Conservation (phyloP, 768 basidiomycete species). For the Collybia sordida region DNA sequence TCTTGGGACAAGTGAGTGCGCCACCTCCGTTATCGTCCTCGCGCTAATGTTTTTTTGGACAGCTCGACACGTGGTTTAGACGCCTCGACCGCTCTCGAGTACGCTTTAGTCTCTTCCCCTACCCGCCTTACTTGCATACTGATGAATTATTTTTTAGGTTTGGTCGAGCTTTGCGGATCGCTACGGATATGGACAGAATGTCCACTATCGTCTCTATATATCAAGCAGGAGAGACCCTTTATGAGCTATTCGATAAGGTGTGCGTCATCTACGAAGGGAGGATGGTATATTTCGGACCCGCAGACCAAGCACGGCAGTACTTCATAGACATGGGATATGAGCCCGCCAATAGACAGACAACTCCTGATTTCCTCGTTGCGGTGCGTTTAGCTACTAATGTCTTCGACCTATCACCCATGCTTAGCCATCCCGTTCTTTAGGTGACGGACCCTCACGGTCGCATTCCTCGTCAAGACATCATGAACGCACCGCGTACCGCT, state of each 20-base stretch:
- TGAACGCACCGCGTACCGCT: constrained; percentile 40
- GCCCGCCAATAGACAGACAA: constrained; percentile 61
- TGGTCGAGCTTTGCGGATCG: constrained; percentile 61
- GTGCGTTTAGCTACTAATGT: no score
- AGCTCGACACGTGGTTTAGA: constrained; percentile 69
- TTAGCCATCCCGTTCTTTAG: background rate
- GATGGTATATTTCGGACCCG: constrained; percentile 77
- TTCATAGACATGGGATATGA: constrained; percentile 70
- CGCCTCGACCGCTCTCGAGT: constrained; percentile 70
- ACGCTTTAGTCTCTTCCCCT: background rate
- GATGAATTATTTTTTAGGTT: constrained; percentile 31
- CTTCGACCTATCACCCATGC: no score
- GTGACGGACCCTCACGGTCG: constrained; percentile 60
- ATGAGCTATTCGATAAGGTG: constrained; percentile 67
- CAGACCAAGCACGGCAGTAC: constrained; percentile 63
- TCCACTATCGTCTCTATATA: constrained; percentile 81
- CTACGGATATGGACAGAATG: constrained; percentile 52
- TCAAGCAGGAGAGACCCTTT: constrained; percentile 75
- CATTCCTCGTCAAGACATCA: constrained; percentile 33
- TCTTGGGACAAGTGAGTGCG: constrained; percentile 74
- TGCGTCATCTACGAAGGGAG: constrained; percentile 75
- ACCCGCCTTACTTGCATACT: background rate
- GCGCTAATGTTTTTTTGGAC: constrained; percentile 9
- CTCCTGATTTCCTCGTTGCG: constrained; percentile 61
- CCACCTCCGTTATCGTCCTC: background rate